Evolutionary conservation across 1,139 yeast species (phyloP), one percentile per base, ranked within the genome.

Genomic region (Taphrina communis): DNA sequence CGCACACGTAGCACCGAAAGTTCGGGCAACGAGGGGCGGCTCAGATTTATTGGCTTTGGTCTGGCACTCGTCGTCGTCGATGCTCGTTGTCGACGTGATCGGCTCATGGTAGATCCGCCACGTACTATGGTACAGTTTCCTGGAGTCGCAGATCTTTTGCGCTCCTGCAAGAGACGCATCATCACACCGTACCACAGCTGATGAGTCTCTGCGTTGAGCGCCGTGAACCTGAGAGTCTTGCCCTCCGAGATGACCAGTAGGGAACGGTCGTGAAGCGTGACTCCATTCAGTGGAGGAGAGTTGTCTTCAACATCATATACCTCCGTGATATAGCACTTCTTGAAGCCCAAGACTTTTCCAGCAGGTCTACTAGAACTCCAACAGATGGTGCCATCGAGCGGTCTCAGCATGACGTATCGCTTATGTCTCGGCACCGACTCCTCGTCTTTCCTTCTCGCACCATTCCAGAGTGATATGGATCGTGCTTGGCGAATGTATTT

Each of bases 321-420:
- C 17, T 51, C 52, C 12, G 42, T 38, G 52, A 62, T 42, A 5
- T 21, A 44, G 14, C 46, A 52, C 35, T 42, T 62, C 52, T 46
- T 53, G 31, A 52, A 17, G 25, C 59, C 66, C 12, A 62, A 42
- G 25, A 51, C 42, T 31, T 39, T 62, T 7, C 66, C 59, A 7
- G 66, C 66, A 41, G 66, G 66, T 12, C 59, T 50, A 31, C 59
- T 62, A 8, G 57, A 62, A 21, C 52, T 44, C 66, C 66, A 62
- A 25, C 59, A 44, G 11, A 62, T 55, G 14, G 52, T 31, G 6
- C 56, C 48, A 8, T 62, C 66, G 41, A 38, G 19, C 21, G 57
- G 52, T 14, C 66, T 42, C 41, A 62, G 42, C 51, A 51, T 35
- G 12, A 62, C 66, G 52, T 44, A 62, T 7, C 66, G 66, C 31